Evolutionary conservation across 495 filamentous ascomycete species (phyloP).

Genomic region (Aspergillus bridgeri): DNA sequence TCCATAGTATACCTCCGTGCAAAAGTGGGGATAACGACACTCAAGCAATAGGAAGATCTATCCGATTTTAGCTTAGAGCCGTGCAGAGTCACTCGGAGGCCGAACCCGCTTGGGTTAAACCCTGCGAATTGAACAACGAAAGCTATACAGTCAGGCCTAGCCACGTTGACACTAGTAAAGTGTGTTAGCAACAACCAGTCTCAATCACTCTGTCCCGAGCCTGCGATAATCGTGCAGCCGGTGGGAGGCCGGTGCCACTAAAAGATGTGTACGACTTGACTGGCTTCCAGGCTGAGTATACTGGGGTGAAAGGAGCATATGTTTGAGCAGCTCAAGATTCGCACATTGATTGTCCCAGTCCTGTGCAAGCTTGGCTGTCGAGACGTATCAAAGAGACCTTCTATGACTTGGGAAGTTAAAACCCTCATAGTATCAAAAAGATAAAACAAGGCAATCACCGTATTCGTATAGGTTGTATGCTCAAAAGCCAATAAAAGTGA

Average conservation of each 20-base stretch:
- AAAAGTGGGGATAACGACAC: too few relatives aligned
- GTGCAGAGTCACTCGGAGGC: neutral
- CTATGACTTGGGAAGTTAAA: too few relatives aligned
- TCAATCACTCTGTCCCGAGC: neutral
- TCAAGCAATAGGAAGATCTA: too few relatives aligned
- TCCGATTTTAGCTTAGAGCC: too few relatives aligned
- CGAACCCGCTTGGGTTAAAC: neutral
- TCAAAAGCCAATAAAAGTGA: too few relatives aligned
- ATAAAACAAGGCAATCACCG: too few relatives aligned
- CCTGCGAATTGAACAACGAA: neutral
- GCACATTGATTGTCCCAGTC: conserved; percentile 35
- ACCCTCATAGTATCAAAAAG: too few relatives aligned
- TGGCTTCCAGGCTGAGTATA: conserved; percentile 77
- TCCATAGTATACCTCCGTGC: too few relatives aligned
- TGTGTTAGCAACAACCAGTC: too few relatives aligned
- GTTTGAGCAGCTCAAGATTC: neutral
- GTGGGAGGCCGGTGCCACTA: conserved; percentile 77
- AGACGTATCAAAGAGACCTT: conserved; percentile 85
- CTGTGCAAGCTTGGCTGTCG: conserved; percentile 81
- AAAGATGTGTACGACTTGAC: conserved; percentile 84
- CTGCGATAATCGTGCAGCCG: conserved; percentile 50
- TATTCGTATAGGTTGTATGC: too few relatives aligned
- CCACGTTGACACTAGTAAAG: neutral
- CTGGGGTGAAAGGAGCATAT: conserved; percentile 78
- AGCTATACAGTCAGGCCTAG: neutral